Conservation (phyloP, 2,329 filamentous ascomycete species). For the Verticillium alfalfae region DNA sequence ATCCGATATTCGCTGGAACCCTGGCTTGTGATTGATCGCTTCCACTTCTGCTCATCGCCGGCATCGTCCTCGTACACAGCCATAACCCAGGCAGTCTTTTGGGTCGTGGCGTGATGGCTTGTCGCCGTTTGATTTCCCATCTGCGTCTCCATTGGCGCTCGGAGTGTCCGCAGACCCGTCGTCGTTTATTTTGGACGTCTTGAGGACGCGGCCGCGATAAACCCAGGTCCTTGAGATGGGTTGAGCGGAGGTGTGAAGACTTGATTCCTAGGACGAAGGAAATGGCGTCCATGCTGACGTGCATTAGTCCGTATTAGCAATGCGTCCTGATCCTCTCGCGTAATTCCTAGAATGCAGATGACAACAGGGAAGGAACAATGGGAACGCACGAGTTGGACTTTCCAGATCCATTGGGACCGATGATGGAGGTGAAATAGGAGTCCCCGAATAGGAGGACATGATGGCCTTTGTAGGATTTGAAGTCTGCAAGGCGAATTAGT, state of each 20-base stretch:
- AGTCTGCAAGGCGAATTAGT: slow-evolving; percentile 52
- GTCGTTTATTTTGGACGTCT: slow-evolving; percentile 87
- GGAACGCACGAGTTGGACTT: slow-evolving; percentile 87
- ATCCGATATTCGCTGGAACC: slow-evolving; percentile 95
- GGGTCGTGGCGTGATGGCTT: slow-evolving; percentile 73
- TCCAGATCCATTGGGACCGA: slow-evolving; percentile 97
- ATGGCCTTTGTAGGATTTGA: slow-evolving; percentile 99
- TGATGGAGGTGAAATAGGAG: slow-evolving; percentile 98
- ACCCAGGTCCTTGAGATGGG: slow-evolving; percentile 91
- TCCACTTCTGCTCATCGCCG: slow-evolving; percentile 92
- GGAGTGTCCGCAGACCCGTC: slow-evolving; percentile 68
- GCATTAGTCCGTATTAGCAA: slow-evolving; percentile 12
- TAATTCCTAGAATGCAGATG: background rate
- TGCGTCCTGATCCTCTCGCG: background rate
- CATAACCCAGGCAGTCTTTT: slow-evolving; percentile 97
- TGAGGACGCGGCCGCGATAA: slow-evolving; percentile 89
- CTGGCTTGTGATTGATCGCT: slow-evolving; percentile 82
- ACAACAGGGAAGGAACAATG: slow-evolving; percentile 1
- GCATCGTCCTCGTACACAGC: slow-evolving; percentile 98
- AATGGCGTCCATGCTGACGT: slow-evolving; percentile 88
- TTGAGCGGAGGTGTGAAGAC: slow-evolving; percentile 92
- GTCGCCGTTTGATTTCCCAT: slow-evolving; percentile 50
- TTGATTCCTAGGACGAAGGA: slow-evolving; percentile 99
- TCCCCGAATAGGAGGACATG: slow-evolving; percentile 93
- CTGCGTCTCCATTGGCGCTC: slow-evolving; percentile 52